Evolutionary conservation across 2,329 filamentous ascomycete genomes (phyloP), one percentile per base, ranked within the genome.

Genomic region (Ramichloridium luteum): DNA sequence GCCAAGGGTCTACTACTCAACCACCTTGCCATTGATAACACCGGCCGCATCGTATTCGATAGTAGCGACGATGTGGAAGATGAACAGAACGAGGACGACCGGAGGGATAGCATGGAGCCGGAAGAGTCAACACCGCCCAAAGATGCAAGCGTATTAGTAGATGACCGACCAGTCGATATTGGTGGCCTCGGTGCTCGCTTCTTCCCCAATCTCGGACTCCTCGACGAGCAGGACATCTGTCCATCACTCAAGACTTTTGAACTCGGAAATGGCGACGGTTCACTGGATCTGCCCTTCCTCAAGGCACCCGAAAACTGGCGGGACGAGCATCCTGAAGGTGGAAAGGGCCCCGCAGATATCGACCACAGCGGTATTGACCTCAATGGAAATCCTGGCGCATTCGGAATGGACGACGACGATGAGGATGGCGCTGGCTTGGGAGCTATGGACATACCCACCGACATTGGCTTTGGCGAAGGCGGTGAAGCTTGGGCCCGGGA

Each of bases 1-100:
- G 90, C 90, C 35, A 98, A 96, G 58, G 90, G 90, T 13, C 67
- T 98, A 25, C 67, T 98, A 13, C 69, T 98, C 17, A 98, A 98
- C 51, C 88, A 98, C 57, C 67, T 98, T n/a, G 83, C 88, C 51
- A 94, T 98, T 43, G 90, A 98, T 56, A 73, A 74, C 2, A 75
- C 84, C 42, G 90, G 90, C 25, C 74, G 88, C 20, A 98, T 98
- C 40, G 86, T 98, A 4, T 98, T 98, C 52, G 90, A 98, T 60
- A 96, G 88, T 62, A 96, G 86, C 51, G 88, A 98, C 54, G 90
- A 96, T 54, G 64, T 65, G 11, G 64, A 68, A 35, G 70, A 75
- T 34, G 64, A 65, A 11, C 60, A 58, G 5, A 30, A 34, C n/a
- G 53, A 51, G 10, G 52, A 51, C 8, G 41, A 42, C 5, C 34